These are phyloP conservation scores for Scutellaria baicalensis DNA, from an alignment of 257 asterid species.

Conservation along the genomic window DNA sequence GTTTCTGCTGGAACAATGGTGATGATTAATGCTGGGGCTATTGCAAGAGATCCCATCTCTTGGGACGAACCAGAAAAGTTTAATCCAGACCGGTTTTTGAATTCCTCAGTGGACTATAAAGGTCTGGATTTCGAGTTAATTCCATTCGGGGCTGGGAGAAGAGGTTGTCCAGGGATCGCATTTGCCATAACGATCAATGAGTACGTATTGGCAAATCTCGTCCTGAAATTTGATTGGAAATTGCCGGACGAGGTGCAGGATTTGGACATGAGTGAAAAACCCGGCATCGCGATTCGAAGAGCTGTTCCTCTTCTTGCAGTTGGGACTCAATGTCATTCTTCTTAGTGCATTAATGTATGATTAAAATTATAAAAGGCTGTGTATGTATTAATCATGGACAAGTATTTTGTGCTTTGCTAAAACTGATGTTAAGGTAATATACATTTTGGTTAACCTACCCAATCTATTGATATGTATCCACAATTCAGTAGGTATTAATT, in stretches of 20 bases:
- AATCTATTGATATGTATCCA: too few species aligned
- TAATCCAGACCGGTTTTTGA: conserved; percentile 36
- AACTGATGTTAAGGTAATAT: too few species aligned
- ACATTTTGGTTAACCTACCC: too few species aligned
- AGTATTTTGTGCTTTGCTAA: too few species aligned
- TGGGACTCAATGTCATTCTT: neutral
- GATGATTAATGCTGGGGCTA: conserved; percentile 32
- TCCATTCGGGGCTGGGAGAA: conserved; percentile 37
- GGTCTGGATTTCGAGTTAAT: conserved; percentile 28
- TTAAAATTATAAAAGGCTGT: neutral
- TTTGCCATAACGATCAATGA: conserved; percentile 19
- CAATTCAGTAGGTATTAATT: too few species aligned
- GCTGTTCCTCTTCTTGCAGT: conserved; percentile 19
- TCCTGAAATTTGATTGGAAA: conserved; percentile 24
- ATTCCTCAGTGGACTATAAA: conserved; percentile 9
- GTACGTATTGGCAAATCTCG: conserved; percentile 24
- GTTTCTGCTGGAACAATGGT: conserved; percentile 30
- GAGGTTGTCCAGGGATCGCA: conserved; percentile 30
- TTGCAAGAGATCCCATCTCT: conserved; percentile 22
- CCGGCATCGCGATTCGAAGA: conserved; percentile 13
- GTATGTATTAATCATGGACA: neutral
- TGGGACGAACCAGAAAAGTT: conserved; percentile 42
- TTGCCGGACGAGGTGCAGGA: conserved; percentile 18
- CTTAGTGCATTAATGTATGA: neutral
- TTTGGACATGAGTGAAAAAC: conserved; percentile 21